Base-by-base conservation (phyloP, 2,329 filamentous ascomycete genomes). In the Drechslerella coelobrocha region DNA sequence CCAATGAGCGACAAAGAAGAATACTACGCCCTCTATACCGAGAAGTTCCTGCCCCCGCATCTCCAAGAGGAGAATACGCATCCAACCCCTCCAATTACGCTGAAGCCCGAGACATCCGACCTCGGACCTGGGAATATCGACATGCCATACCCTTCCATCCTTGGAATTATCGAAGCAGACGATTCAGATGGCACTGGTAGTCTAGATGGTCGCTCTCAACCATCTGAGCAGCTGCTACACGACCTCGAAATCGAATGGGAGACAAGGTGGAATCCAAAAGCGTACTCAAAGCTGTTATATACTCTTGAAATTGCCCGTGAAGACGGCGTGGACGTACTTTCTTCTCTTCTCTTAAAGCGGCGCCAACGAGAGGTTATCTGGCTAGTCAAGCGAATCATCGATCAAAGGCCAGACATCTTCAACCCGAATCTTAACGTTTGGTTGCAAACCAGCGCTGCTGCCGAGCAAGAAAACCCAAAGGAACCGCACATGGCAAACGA, bases 241-340 rank as follows among this genome's bases (percentile, higher is more conserved):
- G 66, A 63, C 3, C 29, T 71, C 10, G 66, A 71, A 31, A 12
- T 29, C 2, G 66, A 71, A 34, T 71, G 66, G 66, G 66, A 71
- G 5, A 45, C 53, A 6, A 45, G 66, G 19, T 71, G 66, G 66
- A 63, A 45, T 1, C 17, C 43, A 21, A 21, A 27, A n/a, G 62
- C 66, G 19, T 63, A 63, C 27, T 60, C 51, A 9, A 62, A 54
- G 37, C 59, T 71, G 45, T 39, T 71, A 21, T 71, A 71, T 51
- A 52, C 59, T 6, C 66, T 71, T n/a, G 66, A 71, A 43, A 71
- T 71, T 29, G 66, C 66, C 23, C 66, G 66, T 10, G 66, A 71
- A 37, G 66, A 71, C 34, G 66, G 66, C 12, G n/a, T 71, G 21
- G 66, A 71, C 29, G 23, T 71, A 5, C 39, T 71, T 23, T 59